A percentile compares a stretch with the other conserved stretches of the same genome.
phyloP scores from a whole-genome alignment of 1,284 basidiomycete genomes.

The Bondarzewia mesenterica region DNA sequence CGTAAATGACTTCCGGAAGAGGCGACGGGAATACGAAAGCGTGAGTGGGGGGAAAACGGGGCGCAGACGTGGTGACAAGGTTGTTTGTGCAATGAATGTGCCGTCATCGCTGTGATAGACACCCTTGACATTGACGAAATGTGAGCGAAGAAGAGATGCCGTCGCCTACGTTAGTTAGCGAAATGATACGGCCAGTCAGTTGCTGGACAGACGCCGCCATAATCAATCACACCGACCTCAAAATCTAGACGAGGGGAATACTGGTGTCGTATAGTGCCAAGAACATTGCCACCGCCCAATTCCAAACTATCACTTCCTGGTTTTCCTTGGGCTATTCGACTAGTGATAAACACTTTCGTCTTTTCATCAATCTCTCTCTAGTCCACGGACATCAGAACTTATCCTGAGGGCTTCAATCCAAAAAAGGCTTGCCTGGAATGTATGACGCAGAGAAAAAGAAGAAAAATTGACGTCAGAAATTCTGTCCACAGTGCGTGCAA shows the following conservation, averaged over 20 bases:
- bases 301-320: constrained; percentile 22
- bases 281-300: constrained; percentile 27
- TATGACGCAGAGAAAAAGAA: constrained; percentile 20
- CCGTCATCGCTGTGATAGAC: constrained; percentile 20
- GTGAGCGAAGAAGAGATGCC: constrained; percentile 18
- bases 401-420: constrained; percentile 4
- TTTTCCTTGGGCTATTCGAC: constrained; percentile 7
- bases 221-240: constrained; percentile 19
- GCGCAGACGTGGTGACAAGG: constrained; percentile 11
- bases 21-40: constrained; percentile 22
- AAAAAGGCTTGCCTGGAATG: constrained; percentile 9
- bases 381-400: background rate
- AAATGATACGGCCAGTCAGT: background rate
- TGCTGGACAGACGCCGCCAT: background rate
- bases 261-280: constrained; percentile 43
- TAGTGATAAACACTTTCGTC: constrained; percentile 16
- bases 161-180: constrained; percentile 17
- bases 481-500: constrained; percentile 23
- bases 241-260: constrained; percentile 35
- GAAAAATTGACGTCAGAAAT: constrained; percentile 25
- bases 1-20: constrained; percentile 22
- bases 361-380: constrained; percentile 21
- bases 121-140: constrained; percentile 17
- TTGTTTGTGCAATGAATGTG: constrained; percentile 16
- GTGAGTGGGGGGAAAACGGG: constrained; percentile 19